A percentile compares a stretch with the other conserved stretches of the same genome.
These are phyloP conservation scores for Penicillium frequentans DNA, from an alignment of 2,329 filamentous ascomycete species.

Conservation along the genomic window DNA sequence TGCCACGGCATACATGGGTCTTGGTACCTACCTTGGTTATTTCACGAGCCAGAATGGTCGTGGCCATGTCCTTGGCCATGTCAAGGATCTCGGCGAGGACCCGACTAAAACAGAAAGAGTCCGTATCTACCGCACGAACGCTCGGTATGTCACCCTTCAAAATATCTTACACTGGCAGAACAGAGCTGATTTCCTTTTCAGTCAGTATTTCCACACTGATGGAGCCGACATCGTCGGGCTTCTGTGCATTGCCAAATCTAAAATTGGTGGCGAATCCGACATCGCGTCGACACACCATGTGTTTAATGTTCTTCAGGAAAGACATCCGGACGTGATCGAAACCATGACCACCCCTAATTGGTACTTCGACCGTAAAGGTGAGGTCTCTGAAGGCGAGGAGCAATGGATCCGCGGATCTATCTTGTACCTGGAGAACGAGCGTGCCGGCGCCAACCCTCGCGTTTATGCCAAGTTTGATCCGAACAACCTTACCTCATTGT, in stretches of 20 bases:
- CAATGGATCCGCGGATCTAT: constrained; percentile 69
- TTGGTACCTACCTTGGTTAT: constrained; percentile 79
- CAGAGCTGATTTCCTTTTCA: constrained; percentile 15
- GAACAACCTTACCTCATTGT: constrained; percentile 73
- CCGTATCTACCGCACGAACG: constrained; percentile 83
- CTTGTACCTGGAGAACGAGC: constrained; percentile 70
- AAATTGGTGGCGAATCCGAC: constrained; percentile 79
- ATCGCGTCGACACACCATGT: constrained; percentile 74
- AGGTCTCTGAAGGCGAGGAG: constrained; percentile 68
- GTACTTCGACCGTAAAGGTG: constrained; percentile 90
- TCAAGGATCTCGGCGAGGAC: constrained; percentile 82
- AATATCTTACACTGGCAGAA: not conserved
- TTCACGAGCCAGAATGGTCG: constrained; percentile 79
- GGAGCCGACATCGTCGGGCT: constrained; percentile 78
- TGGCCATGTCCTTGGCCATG: constrained; percentile 81
- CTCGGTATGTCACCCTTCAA: constrained; percentile 44
- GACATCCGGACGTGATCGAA: constrained; percentile 74
- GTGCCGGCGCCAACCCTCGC: constrained; percentile 51
- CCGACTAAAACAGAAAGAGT: constrained; percentile 76
- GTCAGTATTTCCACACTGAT: constrained; percentile 81
- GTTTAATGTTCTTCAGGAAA: constrained; percentile 72
- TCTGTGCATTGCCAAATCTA: constrained; percentile 72
- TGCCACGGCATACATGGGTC: constrained; percentile 80
- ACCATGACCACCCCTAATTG: constrained; percentile 72
- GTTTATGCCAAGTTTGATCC: constrained; percentile 73